Percentiles rank a stretch among this genome's conserved stretches.
Conservation (phyloP, 2,329 filamentous ascomycete species). For the Colletotrichum tofieldiae region DNA sequence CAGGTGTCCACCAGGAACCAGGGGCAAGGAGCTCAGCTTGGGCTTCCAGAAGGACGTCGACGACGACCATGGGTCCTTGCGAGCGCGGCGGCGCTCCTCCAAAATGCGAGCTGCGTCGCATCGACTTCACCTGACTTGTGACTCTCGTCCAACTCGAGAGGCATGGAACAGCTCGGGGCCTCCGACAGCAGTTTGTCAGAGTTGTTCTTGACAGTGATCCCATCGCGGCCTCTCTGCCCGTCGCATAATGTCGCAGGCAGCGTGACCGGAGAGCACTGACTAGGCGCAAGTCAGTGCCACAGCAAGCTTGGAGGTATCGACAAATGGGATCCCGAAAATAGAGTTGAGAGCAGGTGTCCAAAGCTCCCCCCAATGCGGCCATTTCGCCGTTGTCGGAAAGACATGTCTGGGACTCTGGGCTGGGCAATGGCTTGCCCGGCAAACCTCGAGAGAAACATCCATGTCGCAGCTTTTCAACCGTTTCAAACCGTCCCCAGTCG, state of each 20-base stretch:
- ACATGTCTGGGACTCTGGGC: constrained; percentile 10
- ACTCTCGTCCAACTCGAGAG: not conserved
- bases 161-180: constrained; percentile 14
- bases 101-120: constrained; percentile 15
- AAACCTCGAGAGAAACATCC: constrained; percentile 25
- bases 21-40: constrained; percentile 21
- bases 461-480: constrained; percentile 36
- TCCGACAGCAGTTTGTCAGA: constrained; percentile 17
- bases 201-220: not conserved
- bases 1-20: constrained; percentile 28
- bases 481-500: constrained; percentile 28
- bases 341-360: constrained; percentile 41
- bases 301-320: not conserved
- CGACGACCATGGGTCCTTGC: constrained; percentile 19
- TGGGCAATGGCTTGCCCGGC: not conserved
- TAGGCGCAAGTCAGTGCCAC: constrained; percentile 5
- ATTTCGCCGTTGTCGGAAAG: constrained; percentile 21
- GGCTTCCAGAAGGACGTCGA: constrained; percentile 37
- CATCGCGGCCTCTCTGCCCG: not conserved
- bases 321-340: constrained; percentile 25
- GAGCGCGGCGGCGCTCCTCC: not conserved
- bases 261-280: constrained; percentile 31
- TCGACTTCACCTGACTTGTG: constrained; percentile 3
- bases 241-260: constrained; percentile 30
- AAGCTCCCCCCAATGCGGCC: constrained; percentile 36